Conservation (phyloP, 108 stramenopile genomes). For the Skeletonema potamos region DNA sequence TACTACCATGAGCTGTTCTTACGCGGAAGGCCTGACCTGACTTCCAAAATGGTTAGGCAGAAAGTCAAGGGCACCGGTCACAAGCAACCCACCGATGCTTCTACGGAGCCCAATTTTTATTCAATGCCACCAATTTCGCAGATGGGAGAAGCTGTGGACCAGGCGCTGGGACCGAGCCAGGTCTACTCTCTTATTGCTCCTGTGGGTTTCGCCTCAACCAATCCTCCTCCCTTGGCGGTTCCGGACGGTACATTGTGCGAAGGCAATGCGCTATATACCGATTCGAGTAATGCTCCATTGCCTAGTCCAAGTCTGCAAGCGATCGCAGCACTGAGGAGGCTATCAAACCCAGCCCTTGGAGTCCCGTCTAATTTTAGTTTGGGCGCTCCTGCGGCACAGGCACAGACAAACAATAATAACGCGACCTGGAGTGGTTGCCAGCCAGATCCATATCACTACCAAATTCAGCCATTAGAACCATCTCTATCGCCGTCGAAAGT, state of each 20-base stretch:
- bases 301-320: not conserved
- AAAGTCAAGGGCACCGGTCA: constrained; percentile 91
- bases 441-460: not conserved
- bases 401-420: not conserved
- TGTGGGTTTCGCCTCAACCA: not conserved
- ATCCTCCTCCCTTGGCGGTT: not conserved
- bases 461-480: not conserved
- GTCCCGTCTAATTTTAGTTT: not conserved
- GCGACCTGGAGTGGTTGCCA: not conserved
- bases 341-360: not conserved
- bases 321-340: not conserved
- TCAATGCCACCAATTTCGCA: constrained; percentile 46
- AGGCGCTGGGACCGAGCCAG: not conserved
- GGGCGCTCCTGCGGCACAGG: not conserved
- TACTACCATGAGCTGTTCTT: constrained; percentile 89
- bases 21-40: constrained; percentile 71
- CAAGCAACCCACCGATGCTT: constrained; percentile 84
- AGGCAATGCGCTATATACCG: no score
- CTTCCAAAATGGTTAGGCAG: constrained; percentile 78
- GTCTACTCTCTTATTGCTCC: not conserved
- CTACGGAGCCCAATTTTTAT: constrained; percentile 86
- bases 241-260: not conserved
- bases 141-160: not conserved
- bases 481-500: not conserved
- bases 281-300: not conserved